These are phyloP conservation scores for Vigna mungo DNA, from an alignment of 306 rosid genomes.

Conservation along the genomic window DNA sequence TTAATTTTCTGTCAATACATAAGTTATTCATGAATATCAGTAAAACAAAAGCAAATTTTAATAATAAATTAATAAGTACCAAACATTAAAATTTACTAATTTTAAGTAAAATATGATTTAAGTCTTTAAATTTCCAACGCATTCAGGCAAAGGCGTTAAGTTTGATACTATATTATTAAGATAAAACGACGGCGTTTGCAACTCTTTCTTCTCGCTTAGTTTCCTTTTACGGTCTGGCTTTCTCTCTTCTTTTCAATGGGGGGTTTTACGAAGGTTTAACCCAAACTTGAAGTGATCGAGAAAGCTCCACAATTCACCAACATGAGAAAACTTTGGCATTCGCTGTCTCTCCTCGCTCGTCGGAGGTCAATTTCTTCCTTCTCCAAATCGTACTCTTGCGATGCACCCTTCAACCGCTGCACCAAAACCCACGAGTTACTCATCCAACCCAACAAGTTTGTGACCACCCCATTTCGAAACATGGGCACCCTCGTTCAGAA, in stretches of 20 bases:
- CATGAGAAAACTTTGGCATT: constrained; percentile 65
- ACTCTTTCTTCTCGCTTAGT: not conserved
- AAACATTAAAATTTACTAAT: too few species aligned
- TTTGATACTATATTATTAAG: too few species aligned
- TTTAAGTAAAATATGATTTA: too few species aligned
- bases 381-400: constrained; percentile 46
- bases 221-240: not conserved
- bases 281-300: not conserved
- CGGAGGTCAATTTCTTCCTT: constrained; percentile 41
- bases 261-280: constrained; percentile 69
- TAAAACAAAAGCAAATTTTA: too few species aligned
- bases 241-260: not conserved
- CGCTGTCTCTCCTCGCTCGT: constrained; percentile 57
- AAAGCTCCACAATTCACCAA: constrained; percentile 19
- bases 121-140: too few species aligned
- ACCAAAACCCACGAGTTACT: constrained; percentile 49
- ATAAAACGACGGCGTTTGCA: constrained; percentile 30
- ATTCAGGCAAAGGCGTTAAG: too few species aligned
- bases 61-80: too few species aligned
- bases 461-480: constrained; percentile 58
- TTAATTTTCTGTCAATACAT: too few species aligned
- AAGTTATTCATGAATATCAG: too few species aligned
- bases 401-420: constrained; percentile 53
- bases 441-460: constrained; percentile 49
- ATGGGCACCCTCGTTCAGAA: constrained; percentile 61